Conservation (phyloP, 768 basidiomycete genomes). For the Phylloporus sp. region DNA sequence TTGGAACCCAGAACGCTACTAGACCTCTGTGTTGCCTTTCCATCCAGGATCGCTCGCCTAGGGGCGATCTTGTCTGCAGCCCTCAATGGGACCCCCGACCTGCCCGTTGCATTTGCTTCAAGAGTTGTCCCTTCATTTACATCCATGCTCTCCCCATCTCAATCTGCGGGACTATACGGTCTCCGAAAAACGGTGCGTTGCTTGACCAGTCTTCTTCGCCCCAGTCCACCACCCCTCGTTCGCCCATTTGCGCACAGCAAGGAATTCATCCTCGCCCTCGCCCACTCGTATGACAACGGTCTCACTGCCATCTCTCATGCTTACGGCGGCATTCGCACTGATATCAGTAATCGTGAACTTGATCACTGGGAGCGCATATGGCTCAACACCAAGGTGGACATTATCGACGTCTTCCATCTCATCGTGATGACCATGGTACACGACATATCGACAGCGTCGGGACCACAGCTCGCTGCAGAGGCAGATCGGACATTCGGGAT, state of each 20-base stretch:
- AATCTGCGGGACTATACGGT: constrained; percentile 52
- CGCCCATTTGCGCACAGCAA: constrained; percentile 51
- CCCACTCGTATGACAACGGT: constrained; percentile 56
- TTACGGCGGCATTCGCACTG: constrained; percentile 51
- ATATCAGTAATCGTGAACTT: constrained; percentile 28
- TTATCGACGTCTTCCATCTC: constrained; percentile 67
- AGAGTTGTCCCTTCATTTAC: constrained; percentile 60
- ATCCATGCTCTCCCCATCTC: constrained; percentile 40
- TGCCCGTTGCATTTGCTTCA: constrained; percentile 32
- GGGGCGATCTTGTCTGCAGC: constrained; percentile 43
- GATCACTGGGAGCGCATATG: constrained; percentile 72
- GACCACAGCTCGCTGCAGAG: constrained; percentile 40
- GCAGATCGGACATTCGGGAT: constrained; percentile 55
- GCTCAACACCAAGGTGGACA: constrained; percentile 68
- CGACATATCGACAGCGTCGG: constrained; percentile 44
- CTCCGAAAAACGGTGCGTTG: constrained; percentile 62
- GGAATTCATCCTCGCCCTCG: constrained; percentile 53
- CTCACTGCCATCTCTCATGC: constrained; percentile 52
- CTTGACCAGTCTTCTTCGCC: constrained; percentile 50
- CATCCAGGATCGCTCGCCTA: constrained; percentile 41
- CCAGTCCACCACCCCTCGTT: constrained; percentile 45
- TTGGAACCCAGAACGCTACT: constrained; percentile 55
- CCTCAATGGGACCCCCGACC: constrained; percentile 29
- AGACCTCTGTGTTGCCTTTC: constrained; percentile 60
- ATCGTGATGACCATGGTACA: constrained; percentile 48